These are phyloP conservation scores for Tetrapisispora namnaoensis DNA, from an alignment of 805 yeast species.

Conservation along the genomic window DNA sequence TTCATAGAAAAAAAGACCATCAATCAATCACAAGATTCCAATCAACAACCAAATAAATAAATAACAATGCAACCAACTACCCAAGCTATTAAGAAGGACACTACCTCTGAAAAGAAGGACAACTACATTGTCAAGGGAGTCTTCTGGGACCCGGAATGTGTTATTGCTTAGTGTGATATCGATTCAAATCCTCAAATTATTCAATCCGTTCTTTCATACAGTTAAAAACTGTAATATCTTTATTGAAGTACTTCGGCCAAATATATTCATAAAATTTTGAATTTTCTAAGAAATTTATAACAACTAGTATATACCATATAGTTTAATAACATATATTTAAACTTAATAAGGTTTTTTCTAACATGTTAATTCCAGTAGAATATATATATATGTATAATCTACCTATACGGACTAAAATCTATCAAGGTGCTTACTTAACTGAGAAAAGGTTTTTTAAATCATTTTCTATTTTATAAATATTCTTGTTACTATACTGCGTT, in stretches of 20 bases:
- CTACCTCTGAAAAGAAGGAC: slow-evolving; percentile 19
- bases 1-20: neutral
- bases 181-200: neutral
- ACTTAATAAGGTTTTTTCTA: too few species aligned
- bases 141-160: slow-evolving; percentile 19
- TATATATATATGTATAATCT: too few species aligned
- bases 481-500: too few species aligned
- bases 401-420: too few species aligned
- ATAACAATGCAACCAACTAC: slow-evolving; percentile 22
- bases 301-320: neutral
- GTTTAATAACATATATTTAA: neutral
- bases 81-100: slow-evolving; percentile 20
- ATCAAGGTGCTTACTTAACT: too few species aligned
- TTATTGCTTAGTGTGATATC: slow-evolving; percentile 12
- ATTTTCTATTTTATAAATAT: too few species aligned
- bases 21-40: slow-evolving; percentile 1
- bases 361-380: too few species aligned
- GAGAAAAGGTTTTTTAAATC: too few species aligned
- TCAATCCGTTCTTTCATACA: neutral
- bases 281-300: neutral
- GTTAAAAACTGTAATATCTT: neutral
- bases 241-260: neutral
- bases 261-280: too few species aligned
- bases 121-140: slow-evolving; percentile 18
- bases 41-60: neutral